Evolutionary conservation across 192 early-diverging fungal genomes (phyloP).

Genomic region (Coemansia sp.): DNA sequence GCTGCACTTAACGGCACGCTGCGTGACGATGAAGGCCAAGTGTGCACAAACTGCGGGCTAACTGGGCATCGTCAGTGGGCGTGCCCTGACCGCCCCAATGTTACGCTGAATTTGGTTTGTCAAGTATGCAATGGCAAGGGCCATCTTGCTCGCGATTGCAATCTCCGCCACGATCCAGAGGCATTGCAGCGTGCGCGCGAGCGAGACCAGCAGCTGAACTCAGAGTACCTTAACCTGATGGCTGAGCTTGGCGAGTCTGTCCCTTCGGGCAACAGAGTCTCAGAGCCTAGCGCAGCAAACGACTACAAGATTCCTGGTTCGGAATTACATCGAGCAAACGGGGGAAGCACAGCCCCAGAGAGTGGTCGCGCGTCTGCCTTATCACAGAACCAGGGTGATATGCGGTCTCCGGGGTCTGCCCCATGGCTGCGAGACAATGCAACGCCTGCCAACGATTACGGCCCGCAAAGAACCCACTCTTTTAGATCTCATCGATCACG

Average conservation of each 20-base stretch:
- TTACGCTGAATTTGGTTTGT: slow-evolving; percentile 85
- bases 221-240: slow-evolving; percentile 92
- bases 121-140: slow-evolving; percentile 88
- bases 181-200: slow-evolving; percentile 71
- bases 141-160: slow-evolving; percentile 93
- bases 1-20: slow-evolving; percentile 96
- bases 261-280: slow-evolving; percentile 6
- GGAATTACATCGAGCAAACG: neutral
- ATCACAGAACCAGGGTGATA: slow-evolving; percentile 6
- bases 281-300: neutral
- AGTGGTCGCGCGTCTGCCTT: neutral
- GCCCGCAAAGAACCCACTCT: slow-evolving; percentile 7
- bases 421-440: slow-evolving; percentile 34
- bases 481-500: slow-evolving; percentile 10
- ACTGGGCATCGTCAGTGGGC: slow-evolving; percentile 89
- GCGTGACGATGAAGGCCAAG: slow-evolving; percentile 92
- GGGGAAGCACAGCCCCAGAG: neutral
- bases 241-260: slow-evolving; percentile 83
- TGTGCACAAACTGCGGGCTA: slow-evolving; percentile 92
- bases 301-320: neutral
- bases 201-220: slow-evolving; percentile 84
- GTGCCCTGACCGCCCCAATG: slow-evolving; percentile 86
- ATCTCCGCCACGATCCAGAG: slow-evolving; percentile 82
- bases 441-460: slow-evolving; percentile 13
- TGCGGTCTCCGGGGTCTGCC: slow-evolving; percentile 22